Conservation (phyloP, 345 rosid genomes). For the Hypericum perforatum region DNA sequence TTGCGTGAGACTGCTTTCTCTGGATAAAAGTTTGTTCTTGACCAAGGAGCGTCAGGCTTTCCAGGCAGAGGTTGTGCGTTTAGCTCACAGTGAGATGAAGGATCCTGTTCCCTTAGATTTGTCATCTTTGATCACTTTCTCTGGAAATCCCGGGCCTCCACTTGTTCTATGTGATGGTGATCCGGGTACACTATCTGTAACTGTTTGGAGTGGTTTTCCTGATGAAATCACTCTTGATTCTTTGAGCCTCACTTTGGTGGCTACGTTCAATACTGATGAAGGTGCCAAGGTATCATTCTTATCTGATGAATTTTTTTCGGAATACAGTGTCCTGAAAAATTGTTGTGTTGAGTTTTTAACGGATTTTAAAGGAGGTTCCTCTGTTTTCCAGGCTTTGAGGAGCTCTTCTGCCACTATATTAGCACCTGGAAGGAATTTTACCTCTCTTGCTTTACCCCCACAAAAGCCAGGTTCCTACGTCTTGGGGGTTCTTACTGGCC, state of each 20-base stretch:
- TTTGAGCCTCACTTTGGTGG: constrained; percentile 78
- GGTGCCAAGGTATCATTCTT: constrained; percentile 63
- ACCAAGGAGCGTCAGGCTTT: constrained; percentile 85
- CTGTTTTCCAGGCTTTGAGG: constrained; percentile 62
- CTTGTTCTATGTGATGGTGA: constrained; percentile 91
- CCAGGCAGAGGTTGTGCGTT: constrained; percentile 79
- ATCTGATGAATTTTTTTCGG: background rate
- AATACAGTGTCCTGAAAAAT: constrained; percentile 2
- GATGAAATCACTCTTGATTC: constrained; percentile 91
- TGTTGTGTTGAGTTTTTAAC: constrained; percentile 2
- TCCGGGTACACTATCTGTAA: constrained; percentile 75
- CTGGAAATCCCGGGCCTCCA: constrained; percentile 83
- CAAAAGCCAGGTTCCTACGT: constrained; percentile 92
- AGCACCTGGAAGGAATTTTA: constrained; percentile 65
- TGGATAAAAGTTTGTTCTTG: constrained; percentile 74
- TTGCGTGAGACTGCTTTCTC: constrained; percentile 81
- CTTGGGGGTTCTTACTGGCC: constrained; percentile 91
- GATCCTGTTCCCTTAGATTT: constrained; percentile 92
- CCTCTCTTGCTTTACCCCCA: constrained; percentile 69
- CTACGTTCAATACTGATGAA: constrained; percentile 77
- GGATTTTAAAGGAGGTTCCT: constrained; percentile 8
- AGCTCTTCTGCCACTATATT: constrained; percentile 61
- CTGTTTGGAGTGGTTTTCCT: constrained; percentile 97
- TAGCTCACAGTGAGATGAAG: constrained; percentile 91
- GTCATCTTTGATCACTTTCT: constrained; percentile 83